phyloP scores from a whole-genome alignment of 2,329 filamentous ascomycete genomes.

The Ophiostoma himal-ulmi region DNA sequence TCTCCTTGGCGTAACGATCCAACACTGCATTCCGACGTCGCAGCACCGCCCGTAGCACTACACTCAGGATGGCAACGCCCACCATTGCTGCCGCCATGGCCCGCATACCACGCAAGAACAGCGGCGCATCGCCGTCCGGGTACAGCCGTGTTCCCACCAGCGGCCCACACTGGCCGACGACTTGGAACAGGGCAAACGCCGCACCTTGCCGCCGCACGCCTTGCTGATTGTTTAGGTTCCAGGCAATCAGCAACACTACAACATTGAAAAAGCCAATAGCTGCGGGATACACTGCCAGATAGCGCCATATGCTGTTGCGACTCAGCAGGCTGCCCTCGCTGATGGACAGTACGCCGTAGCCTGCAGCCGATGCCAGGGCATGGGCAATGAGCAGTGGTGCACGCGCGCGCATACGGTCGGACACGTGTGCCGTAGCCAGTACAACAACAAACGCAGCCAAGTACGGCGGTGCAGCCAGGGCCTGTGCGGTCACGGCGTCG shows the following conservation, averaged over 20 bases:
- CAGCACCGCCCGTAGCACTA: constrained; percentile 49
- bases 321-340: constrained; percentile 38
- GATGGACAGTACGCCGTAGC: constrained; percentile 56
- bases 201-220: constrained; percentile 63
- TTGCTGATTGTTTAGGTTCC: constrained; percentile 81
- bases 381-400: constrained; percentile 62
- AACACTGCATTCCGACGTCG: constrained; percentile 45
- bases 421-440: constrained; percentile 64
- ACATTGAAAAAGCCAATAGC: constrained; percentile 76
- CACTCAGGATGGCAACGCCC: constrained; percentile 51
- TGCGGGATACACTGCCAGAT: constrained; percentile 72
- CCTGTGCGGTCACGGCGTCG: constrained; percentile 61
- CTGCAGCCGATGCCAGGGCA: constrained; percentile 58
- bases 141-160: constrained; percentile 63
- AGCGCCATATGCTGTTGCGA: constrained; percentile 48
- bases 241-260: constrained; percentile 78
- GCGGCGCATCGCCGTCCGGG: constrained; percentile 54
- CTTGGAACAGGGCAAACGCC: constrained; percentile 67
- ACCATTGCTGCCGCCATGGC: constrained; percentile 59
- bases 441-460: constrained; percentile 63
- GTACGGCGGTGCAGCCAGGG: constrained; percentile 75
- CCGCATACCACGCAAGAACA: constrained; percentile 57
- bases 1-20: constrained; percentile 35
- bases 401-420: constrained; percentile 60
- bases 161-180: constrained; percentile 75